Base-by-base conservation (phyloP, 1,284 basidiomycete genomes). In the Melampsora occidentalis region DNA sequence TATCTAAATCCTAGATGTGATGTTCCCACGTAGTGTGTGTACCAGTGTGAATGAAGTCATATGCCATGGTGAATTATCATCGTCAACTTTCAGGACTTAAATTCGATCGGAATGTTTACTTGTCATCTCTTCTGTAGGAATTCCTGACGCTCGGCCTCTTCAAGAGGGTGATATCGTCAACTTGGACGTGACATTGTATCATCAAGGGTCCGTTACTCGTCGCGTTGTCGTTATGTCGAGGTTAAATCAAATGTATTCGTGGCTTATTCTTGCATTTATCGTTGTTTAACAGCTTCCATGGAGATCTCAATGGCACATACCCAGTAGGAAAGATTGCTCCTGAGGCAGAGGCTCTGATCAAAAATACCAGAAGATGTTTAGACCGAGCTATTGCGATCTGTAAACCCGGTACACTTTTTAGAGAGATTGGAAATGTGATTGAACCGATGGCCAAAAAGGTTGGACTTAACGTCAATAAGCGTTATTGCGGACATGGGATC, bases 21-120 rank as follows among this genome's bases (percentile, higher is more conserved):
- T 88, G 69, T 99, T 91, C 83, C 96, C 96, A 33, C 97, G 98
- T 86, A 97, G 93, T 62, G 89, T 97, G 65, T 99, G 97, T 90
- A 96, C 91, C 89, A 92, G 85, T 35, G 86, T 99, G 59, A 99
- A 99, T 84, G 97, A 99, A 84, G 90, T 90, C 76, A 96, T 99
- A 81, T 99, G 97, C 83, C 97, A 99, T 83, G 83, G 84, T 79
- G 42, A 62, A 77, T 59, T 10, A 16, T 14, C 22, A 14, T 33
- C 9, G 33, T 9, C 0, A 53, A 79, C 10, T 79, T 80, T 46
- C 77, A 46, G 42, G 10, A 46, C 20, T n/a, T 7, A 57, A 22
- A 20, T 9, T 57, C 22, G 28, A 7, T 28, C n/a, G 22, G 22
- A 57, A 57, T 28, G 28, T 7, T 12, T 46, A 31, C 22, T 5